Evolutionary conservation across 257 asterid species (phyloP).

Genomic region (Rauvolfia tetraphylla): DNA sequence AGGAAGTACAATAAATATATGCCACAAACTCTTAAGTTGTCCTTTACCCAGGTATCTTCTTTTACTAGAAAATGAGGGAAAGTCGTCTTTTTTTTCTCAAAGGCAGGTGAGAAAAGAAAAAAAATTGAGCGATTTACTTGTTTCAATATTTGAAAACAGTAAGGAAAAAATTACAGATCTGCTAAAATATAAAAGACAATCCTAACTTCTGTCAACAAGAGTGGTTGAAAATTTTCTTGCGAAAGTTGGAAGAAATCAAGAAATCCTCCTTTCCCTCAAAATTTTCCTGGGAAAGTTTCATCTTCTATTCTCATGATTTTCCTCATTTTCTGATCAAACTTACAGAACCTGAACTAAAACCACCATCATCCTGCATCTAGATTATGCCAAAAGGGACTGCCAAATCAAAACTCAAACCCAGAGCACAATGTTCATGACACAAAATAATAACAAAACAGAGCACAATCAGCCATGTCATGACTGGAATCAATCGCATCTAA

Average conservation of each 20-base stretch:
- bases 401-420: background rate
- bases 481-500: background rate
- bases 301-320: background rate
- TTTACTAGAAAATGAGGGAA: background rate
- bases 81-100: no score
- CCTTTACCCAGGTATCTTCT: background rate
- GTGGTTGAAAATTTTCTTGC: background rate
- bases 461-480: background rate
- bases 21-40: background rate
- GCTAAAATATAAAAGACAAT: background rate
- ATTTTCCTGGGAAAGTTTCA: background rate
- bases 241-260: background rate
- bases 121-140: background rate
- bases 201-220: background rate
- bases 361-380: background rate
- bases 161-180: background rate
- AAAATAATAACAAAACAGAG: background rate
- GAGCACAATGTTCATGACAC: background rate
- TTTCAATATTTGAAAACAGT: background rate
- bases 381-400: background rate
- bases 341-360: background rate
- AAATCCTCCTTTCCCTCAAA: background rate
- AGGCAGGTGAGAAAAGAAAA: background rate
- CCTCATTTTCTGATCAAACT: background rate
- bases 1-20: constrained; percentile 2